Base-by-base conservation (phyloP, 805 yeast species). In the Jamesozyma piceae region DNA sequence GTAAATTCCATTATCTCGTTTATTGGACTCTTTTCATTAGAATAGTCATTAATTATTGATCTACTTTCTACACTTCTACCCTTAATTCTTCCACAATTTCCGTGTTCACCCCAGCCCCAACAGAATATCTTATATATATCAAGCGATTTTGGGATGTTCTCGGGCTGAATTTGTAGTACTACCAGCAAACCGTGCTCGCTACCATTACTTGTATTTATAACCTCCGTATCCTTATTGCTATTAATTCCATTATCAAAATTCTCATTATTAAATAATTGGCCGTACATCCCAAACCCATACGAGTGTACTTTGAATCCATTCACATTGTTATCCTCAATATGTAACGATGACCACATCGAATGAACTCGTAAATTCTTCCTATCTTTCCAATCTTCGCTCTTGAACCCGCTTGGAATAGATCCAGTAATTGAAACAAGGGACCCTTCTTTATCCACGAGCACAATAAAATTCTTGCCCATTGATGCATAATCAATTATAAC, bases 41-140 rank as follows among this genome's bases (percentile, higher is more conserved):
- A 50, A 33, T 42, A 33, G 35, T 57, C 64, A 35, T 57, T 57
- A n/a, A 49, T 41, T 13, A 14, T 15, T 37, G 26, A 6, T 8
- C 19, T 19, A 5, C 13, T 33, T 8, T n/a, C 4, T 14, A 31
- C 33, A 11, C 30, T 30, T 18, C 24, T 40, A 37, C 59, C 56
- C 1, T 43, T 39, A 0, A 29, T 11, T 22, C 42, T 32, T 5
- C 95, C 95, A 63, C 97, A 90, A 57, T 90, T 90, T 0, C 98
- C 98, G 61, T 90, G 98, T 55, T 92, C 97, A 13, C 96, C 97
- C 98, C 98, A 90, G 0, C 98, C 98, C 97, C 97, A 92, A 2
- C 89, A 73, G 42, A 55, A 65, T 0, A 88, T 80, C 8, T 43
- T 18, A 17, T 39, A 32, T 60, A 51, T 17, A 14, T 27, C 21